Base-by-base conservation (phyloP, 2,329 filamentous ascomycete genomes). In the Monosporascus sp. region DNA sequence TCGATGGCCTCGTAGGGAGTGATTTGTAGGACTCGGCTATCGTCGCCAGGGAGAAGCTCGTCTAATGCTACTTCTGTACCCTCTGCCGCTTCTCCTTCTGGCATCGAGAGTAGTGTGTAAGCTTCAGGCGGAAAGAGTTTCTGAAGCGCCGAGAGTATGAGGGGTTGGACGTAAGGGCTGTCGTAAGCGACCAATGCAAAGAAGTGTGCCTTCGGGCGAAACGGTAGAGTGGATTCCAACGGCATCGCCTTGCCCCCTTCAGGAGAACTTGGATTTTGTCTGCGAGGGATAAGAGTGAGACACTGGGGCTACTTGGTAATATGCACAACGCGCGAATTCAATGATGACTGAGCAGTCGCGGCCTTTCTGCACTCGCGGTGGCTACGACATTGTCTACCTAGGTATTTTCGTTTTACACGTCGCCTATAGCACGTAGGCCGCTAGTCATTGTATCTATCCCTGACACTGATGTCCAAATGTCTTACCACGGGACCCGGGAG, bases 1-100 rank as follows among this genome's bases (percentile, higher is more conserved):
- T 96, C 89, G 54, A 97, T 82, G 43, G 82, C 77, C 70, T 99
- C 94, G 72, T 99, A 99, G 37, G 88, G 82, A 2, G 84, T 82
- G 66, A 96, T 92, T 68, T 97, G 89, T 2, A 99, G 76, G 4
- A 90, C 65, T 25, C 76, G 77, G 17, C 72, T 66, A 15, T 69
- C 68, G 18, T 69, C 66, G 8, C 72, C 68, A 2, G 72, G 66
- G 6, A 79, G 55, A 9, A 75, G 59, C 2, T 63, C 60, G 5
- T 65, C 54, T 0, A 80, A 65, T 1, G 70, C 67, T 43, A 72
- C 58, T 25, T 68, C 68, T 65, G 65, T 46, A 24, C 47, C 48
- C 22, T 20, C 41, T 15, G n/a, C 20, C 41, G n/a, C 41, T 15
- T 24, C 41, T 44, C 9, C 18, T 18, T 41, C 38, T 69, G 51